These are phyloP conservation scores for Mucor sp. DNA, from an alignment of 371 early-diverging fungal genomes.

Conservation along the genomic window DNA sequence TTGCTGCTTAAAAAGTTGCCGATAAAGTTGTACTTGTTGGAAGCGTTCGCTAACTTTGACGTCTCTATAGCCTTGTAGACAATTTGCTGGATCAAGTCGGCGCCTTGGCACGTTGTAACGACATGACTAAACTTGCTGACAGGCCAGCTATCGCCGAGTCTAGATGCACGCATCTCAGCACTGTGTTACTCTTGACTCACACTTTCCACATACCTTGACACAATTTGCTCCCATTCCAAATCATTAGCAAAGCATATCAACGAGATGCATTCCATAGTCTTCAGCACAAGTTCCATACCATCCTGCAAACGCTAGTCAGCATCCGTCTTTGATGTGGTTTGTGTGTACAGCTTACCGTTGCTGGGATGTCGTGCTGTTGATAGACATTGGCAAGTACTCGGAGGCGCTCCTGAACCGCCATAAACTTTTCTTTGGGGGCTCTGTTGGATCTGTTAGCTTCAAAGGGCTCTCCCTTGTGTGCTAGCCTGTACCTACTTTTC, in stretches of 20 bases:
- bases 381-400: background rate
- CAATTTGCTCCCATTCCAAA: constrained; percentile 6
- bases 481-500: background rate
- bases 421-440: background rate
- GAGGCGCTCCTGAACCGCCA: background rate
- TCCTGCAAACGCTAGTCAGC: background rate
- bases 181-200: background rate
- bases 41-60: background rate
- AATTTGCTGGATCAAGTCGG: background rate
- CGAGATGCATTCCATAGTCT: constrained; percentile 2
- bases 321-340: background rate
- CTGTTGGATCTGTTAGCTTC: background rate
- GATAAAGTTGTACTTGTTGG: background rate
- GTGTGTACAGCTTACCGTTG: background rate
- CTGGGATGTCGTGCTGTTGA: background rate
- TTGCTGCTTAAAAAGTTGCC: constrained; percentile 7
- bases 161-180: background rate
- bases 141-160: background rate
- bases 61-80: constrained; percentile 6
- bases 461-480: no score
- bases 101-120: constrained; percentile 18
- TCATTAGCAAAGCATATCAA: constrained; percentile 5
- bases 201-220: background rate
- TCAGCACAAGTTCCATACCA: background rate
- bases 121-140: constrained; percentile 7